phyloP scores from a whole-genome alignment of 2,329 filamentous ascomycete genomes.

The Claviceps monticola region DNA sequence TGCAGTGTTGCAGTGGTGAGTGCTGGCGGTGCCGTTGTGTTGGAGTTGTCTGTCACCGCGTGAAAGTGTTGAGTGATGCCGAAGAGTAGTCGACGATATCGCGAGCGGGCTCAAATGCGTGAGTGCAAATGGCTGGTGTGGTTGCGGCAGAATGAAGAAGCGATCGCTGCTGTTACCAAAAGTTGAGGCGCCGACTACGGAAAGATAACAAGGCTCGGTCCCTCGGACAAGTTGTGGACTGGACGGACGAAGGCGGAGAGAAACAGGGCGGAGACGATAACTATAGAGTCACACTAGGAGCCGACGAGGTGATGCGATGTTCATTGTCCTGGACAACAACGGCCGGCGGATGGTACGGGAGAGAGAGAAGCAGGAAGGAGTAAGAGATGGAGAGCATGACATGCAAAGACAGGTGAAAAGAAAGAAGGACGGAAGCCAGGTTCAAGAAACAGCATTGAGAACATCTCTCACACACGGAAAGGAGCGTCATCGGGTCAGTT shows the following conservation, averaged over 20 bases:
- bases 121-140: background rate
- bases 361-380: background rate
- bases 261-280: background rate
- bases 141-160: background rate
- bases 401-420: background rate
- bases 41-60: background rate
- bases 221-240: background rate
- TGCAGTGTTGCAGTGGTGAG: too few relatives aligned
- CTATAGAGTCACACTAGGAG: background rate
- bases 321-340: background rate
- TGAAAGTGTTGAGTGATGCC: background rate
- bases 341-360: background rate
- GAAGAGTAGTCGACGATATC: background rate
- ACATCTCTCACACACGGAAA: background rate
- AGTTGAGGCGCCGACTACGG: slow-evolving; percentile 4
- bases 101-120: background rate
- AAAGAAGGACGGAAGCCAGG: background rate
- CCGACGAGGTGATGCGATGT: background rate
- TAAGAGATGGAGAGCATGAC: background rate
- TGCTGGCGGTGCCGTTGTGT: background rate
- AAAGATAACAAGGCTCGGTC: background rate
- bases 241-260: background rate
- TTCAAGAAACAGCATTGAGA: slow-evolving; percentile 2
- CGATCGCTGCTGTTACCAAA: background rate
- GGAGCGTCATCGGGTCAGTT: background rate